These are phyloP conservation scores for Aspergillus alliaceus DNA, from an alignment of 2,329 filamentous ascomycete species.

Conservation along the genomic window DNA sequence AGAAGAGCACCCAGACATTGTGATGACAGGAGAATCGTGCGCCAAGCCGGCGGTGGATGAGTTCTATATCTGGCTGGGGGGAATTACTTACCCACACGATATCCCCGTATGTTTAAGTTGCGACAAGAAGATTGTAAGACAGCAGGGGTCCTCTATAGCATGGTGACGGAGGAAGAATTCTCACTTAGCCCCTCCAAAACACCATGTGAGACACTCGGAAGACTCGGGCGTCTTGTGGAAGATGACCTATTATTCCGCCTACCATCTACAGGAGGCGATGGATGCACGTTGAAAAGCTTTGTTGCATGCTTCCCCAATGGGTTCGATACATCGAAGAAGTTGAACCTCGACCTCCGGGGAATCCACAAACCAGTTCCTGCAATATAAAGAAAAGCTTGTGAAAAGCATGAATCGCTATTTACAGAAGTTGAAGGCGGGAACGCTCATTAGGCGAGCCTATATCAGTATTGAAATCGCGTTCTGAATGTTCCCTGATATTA, in stretches of 20 bases:
- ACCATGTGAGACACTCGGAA: neutral
- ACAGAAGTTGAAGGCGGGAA: constrained; percentile 21
- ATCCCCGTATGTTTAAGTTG: neutral
- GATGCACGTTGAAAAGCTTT: constrained; percentile 13
- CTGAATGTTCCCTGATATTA: too few relatives aligned
- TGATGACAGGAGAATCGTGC: neutral
- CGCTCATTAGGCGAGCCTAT: constrained; percentile 20
- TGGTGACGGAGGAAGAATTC: neutral
- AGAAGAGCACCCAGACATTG: neutral
- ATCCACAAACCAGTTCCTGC: constrained; percentile 24
- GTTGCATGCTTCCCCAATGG: constrained; percentile 21
- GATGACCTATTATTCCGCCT: constrained; percentile 3
- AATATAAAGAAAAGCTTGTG: constrained; percentile 28
- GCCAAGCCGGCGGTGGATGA: neutral
- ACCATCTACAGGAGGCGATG: neutral
- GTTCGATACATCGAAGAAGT: constrained; percentile 16
- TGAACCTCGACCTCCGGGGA: constrained; percentile 16
- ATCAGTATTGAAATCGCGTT: too few relatives aligned
- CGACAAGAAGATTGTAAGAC: neutral
- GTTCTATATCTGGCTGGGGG: neutral
- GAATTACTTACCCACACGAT: neutral
- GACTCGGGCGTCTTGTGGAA: neutral
- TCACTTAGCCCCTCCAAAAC: too few relatives aligned
- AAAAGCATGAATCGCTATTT: constrained; percentile 35
- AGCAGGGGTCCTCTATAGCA: neutral